Base-by-base conservation (phyloP, 306 rosid genomes). In the Castanospermum australe region DNA sequence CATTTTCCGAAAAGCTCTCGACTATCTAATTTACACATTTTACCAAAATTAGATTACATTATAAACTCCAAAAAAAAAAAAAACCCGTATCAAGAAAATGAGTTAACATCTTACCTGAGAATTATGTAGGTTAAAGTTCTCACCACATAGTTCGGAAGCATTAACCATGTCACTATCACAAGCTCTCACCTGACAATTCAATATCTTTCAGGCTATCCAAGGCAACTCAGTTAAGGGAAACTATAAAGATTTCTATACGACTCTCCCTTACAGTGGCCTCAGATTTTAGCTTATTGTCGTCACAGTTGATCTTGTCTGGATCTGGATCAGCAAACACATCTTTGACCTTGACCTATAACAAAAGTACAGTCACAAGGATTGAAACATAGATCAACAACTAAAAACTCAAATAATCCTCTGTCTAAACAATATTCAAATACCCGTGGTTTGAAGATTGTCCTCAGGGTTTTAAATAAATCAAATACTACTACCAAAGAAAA, bases 61-160 rank as follows among this genome's bases (percentile, higher is more conserved):
- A 22, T 7, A 24, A 33, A 48, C 21, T 67, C 59, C 44, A n/a
- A n/a, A n/a, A 17, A 35, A 47, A 55, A 24, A 8, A 25, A 57
- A 44, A 20, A 39, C 39, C 8, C 2, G 35, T 10, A 38, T 36
- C n/a, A n/a, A 15, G 14, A 15, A 35, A 57, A 8, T 59, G 45
- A 36, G 63, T 21, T 24, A 36, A 48, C 45, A 36, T 2, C 64
- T 56, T 73, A 73, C 90, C 86, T 77, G 82, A 73, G 15, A 17
- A 72, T 67, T 84, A 62, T 15, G 21, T 24, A 67, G 70, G 72
- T 25, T 35, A 30, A 76, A 56, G 73, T 54, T 63, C 57, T 81
- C 80, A 50, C 12, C 65, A 47, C 59, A 25, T 30, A 38, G 66
- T 42, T 66, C 21, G 5, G 28, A 65, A 75, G 47, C 33, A 60